Evolutionary conservation across 1,284 basidiomycete genomes (phyloP).

Genomic region (Coriolopsis trogii): DNA sequence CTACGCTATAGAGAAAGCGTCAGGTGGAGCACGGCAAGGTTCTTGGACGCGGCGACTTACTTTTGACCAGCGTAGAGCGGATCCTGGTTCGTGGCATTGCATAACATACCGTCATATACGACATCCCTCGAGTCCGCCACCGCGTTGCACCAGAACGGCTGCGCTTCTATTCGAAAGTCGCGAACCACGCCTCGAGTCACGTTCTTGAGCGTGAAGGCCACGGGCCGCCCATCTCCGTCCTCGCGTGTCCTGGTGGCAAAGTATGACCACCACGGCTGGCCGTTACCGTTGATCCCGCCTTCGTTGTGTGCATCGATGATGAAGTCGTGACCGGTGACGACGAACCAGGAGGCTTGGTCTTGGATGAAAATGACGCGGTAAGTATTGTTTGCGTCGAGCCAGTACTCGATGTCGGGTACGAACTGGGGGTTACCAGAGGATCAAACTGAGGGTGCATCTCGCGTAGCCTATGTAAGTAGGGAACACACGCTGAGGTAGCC

Average conservation of each 20-base stretch:
- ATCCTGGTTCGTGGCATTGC: constrained; percentile 67
- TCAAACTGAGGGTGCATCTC: neutral
- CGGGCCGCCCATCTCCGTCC: constrained; percentile 65
- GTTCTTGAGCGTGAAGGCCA: constrained; percentile 58
- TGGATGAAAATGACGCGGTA: constrained; percentile 67
- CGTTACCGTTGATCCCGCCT: constrained; percentile 68
- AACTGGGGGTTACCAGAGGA: constrained; percentile 40
- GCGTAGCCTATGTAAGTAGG: neutral
- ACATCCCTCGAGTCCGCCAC: constrained; percentile 56
- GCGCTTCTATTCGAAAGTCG: constrained; percentile 59
- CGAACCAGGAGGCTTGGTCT: constrained; percentile 69
- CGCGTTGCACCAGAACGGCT: constrained; percentile 69
- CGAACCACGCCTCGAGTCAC: constrained; percentile 49
- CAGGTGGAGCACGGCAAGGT: too few species aligned
- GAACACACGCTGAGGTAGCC: constrained; percentile 54
- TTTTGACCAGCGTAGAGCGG: constrained; percentile 49
- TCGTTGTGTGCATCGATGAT: constrained; percentile 58
- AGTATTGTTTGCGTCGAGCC: constrained; percentile 58
- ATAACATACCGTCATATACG: constrained; percentile 60
- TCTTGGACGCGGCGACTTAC: constrained; percentile 41
- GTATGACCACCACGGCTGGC: constrained; percentile 57
- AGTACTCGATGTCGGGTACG: constrained; percentile 57
- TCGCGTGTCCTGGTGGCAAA: constrained; percentile 43
- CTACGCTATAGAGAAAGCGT: constrained; percentile 41
- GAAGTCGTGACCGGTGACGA: constrained; percentile 62